These are phyloP conservation scores for Pythium plurisporium DNA, from an alignment of 352 stramenopile genomes.

Conservation along the genomic window DNA sequence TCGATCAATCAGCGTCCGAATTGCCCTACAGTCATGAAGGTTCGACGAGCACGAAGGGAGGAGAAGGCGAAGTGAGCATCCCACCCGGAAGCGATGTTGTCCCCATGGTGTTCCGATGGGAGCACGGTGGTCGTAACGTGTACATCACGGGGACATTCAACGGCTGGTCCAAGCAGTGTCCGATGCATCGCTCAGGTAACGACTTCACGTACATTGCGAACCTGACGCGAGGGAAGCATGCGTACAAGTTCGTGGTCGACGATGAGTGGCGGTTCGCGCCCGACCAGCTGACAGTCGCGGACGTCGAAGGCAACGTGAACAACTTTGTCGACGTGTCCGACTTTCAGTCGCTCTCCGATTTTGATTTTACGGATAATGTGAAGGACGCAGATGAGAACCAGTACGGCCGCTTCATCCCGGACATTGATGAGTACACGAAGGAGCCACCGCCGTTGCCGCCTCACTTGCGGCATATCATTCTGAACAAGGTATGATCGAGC, in stretches of 20 bases:
- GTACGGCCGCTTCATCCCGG: slow-evolving; percentile 95
- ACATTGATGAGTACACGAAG: slow-evolving; percentile 99
- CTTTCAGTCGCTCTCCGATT: slow-evolving; percentile 88
- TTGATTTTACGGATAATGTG: slow-evolving; percentile 44
- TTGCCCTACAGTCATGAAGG: slow-evolving; percentile 19
- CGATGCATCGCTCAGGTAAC: slow-evolving; percentile 99
- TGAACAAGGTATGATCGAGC: slow-evolving; percentile 92
- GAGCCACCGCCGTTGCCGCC: slow-evolving; percentile 97
- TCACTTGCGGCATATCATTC: slow-evolving; percentile 98
- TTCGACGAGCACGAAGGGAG: slow-evolving; percentile 25
- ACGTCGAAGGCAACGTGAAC: slow-evolving; percentile 99
- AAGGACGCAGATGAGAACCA: slow-evolving; percentile 82
- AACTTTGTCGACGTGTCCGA: slow-evolving; percentile 99
- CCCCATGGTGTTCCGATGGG: slow-evolving; percentile 98
- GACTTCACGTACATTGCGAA: slow-evolving; percentile 99
- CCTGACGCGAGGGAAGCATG: slow-evolving; percentile 96
- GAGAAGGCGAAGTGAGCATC: slow-evolving; percentile 11
- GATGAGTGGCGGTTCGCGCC: slow-evolving; percentile 97
- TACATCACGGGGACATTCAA: slow-evolving; percentile 99
- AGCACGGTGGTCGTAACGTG: slow-evolving; percentile 94
- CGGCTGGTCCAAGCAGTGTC: slow-evolving; percentile 97
- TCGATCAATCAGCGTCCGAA: slow-evolving; percentile 44
- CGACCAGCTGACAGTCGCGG: slow-evolving; percentile 95
- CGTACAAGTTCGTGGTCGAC: slow-evolving; percentile 99
- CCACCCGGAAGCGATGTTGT: slow-evolving; percentile 40